Percentiles rank a stretch among this genome's conserved stretches.
Evolutionary conservation across 2,329 filamentous ascomycete genomes (phyloP).

Genomic region (Pseudocercospora macadamiae): DNA sequence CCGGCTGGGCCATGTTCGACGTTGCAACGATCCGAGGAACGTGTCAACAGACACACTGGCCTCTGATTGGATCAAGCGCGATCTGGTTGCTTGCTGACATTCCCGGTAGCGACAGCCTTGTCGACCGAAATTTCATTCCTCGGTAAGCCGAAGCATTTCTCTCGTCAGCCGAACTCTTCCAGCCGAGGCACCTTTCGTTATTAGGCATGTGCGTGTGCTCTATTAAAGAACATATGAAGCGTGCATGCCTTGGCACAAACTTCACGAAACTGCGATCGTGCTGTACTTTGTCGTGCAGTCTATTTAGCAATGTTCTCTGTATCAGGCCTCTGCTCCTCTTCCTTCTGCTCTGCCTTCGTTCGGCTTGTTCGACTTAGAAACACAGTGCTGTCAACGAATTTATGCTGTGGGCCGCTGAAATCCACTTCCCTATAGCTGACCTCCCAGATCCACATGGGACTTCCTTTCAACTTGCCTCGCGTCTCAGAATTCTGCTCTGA

Average conservation of each 20-base stretch:
- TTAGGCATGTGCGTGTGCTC: too few relatives aligned
- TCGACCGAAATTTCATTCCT: background rate
- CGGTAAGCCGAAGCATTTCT: background rate
- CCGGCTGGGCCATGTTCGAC: background rate
- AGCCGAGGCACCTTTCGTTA: too few relatives aligned
- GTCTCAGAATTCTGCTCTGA: background rate
- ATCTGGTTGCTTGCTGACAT: background rate
- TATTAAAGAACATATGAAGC: too few relatives aligned
- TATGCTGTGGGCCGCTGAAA: background rate
- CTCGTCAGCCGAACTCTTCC: background rate
- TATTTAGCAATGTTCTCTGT: too few relatives aligned
- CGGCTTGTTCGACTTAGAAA: too few relatives aligned
- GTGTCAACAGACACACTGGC: background rate
- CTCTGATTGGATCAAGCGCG: background rate
- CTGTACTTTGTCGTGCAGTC: too few relatives aligned
- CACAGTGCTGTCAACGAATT: background rate
- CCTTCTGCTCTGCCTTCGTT: background rate
- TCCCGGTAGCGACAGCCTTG: constrained; percentile 2
- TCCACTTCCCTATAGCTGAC: background rate
- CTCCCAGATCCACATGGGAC: background rate
- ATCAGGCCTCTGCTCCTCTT: background rate
- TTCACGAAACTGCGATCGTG: too few relatives aligned
- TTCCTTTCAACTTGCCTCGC: background rate
- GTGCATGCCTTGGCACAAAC: too few relatives aligned
- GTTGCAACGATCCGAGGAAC: background rate